These are phyloP conservation scores for Gracilaria gracilis DNA, from an alignment of 23 red algal genomes.

Conservation along the genomic window DNA sequence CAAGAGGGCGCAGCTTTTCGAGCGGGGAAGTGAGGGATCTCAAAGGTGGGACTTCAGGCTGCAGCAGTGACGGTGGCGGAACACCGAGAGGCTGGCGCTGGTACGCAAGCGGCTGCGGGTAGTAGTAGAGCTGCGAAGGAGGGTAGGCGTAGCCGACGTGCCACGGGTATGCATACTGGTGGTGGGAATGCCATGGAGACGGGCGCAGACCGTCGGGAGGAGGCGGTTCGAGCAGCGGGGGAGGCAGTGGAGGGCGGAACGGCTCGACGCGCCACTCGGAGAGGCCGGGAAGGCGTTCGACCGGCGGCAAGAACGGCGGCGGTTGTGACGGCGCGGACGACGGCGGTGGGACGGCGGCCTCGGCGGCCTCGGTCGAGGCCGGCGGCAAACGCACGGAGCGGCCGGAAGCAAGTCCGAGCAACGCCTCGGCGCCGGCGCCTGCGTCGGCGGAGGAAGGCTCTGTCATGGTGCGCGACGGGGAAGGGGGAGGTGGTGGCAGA, in stretches of 20 bases:
- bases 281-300: slow-evolving; percentile 34
- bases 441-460: slow-evolving; percentile 51
- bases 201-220: neutral
- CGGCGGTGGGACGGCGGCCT: neutral
- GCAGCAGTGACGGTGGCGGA: slow-evolving; percentile 1
- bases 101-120: slow-evolving; percentile 34
- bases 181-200: slow-evolving; percentile 19
- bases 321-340: slow-evolving; percentile 25
- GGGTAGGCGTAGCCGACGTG: slow-evolving; percentile 35
- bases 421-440: slow-evolving; percentile 67
- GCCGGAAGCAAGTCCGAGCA: slow-evolving; percentile 69
- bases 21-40: slow-evolving; percentile 9
- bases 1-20: slow-evolving; percentile 22
- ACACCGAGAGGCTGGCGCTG: slow-evolving; percentile 11
- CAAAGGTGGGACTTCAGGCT: slow-evolving; percentile 4
- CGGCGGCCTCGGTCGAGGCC: neutral
- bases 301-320: slow-evolving; percentile 32
- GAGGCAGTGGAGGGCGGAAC: neutral
- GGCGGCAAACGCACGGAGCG: slow-evolving; percentile 8
- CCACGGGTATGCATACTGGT: slow-evolving; percentile 34
- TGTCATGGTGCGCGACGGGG: slow-evolving; percentile 25
- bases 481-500: neutral
- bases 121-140: slow-evolving; percentile 40
- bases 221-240: neutral
- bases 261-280: slow-evolving; percentile 44